phyloP scores from a whole-genome alignment of 495 filamentous ascomycete genomes.

The Chaetomium tenue region DNA sequence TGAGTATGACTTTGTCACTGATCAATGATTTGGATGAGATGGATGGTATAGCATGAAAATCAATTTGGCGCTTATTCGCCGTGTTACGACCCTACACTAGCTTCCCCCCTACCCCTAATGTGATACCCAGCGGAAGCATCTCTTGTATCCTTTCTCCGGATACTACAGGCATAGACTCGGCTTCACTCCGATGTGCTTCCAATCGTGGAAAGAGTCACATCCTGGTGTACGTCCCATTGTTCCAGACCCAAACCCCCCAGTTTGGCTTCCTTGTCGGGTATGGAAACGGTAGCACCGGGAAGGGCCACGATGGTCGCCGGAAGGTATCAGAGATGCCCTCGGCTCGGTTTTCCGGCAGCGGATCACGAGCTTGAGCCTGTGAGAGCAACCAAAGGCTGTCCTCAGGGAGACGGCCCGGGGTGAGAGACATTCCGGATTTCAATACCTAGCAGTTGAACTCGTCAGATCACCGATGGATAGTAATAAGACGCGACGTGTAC shows the following conservation, averaged over 20 bases:
- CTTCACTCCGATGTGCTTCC: neutral
- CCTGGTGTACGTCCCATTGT: neutral
- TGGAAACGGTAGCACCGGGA: neutral
- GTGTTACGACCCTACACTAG: too few relatives aligned
- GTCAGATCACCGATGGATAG: neutral
- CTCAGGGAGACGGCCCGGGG: slow-evolving; percentile 28
- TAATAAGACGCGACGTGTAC: slow-evolving; percentile 14
- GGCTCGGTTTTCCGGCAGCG: neutral
- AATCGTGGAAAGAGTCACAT: neutral
- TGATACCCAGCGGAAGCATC: too few relatives aligned
- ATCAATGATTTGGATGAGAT: too few relatives aligned
- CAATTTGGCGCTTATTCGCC: too few relatives aligned
- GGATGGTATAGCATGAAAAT: too few relatives aligned
- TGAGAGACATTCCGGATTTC: slow-evolving; percentile 33
- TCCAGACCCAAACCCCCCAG: neutral
- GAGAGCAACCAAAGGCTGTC: slow-evolving; percentile 23
- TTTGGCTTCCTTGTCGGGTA: neutral
- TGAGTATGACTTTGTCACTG: too few relatives aligned
- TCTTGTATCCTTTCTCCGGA: too few relatives aligned
- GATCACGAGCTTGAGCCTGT: neutral
- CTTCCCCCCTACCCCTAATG: too few relatives aligned
- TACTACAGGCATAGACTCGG: too few relatives aligned
- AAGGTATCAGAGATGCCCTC: neutral
- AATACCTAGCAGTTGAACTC: slow-evolving; percentile 10
- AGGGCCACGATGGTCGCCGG: neutral